Conservation (phyloP, 441 rosid genomes). For the Corymbia citriodora region DNA sequence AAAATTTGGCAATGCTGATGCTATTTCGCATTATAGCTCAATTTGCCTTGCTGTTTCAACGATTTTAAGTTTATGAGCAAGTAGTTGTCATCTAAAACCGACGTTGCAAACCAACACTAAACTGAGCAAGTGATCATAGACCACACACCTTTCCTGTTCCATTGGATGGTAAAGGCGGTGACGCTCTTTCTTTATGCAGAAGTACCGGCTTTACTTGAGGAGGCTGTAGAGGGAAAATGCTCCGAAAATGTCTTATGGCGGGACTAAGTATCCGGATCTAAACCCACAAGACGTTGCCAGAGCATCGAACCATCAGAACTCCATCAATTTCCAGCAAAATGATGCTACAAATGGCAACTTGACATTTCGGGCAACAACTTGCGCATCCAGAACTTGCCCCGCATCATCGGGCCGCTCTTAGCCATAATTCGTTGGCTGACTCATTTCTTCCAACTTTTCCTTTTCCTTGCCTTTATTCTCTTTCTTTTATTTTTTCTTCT, state of each 20-base stretch:
- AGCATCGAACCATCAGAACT: constrained; percentile 30
- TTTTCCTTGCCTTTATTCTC: background rate
- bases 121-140: background rate
- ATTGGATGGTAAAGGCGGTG: background rate
- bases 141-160: background rate
- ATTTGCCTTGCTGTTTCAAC: background rate
- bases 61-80: background rate
- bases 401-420: background rate
- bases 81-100: background rate
- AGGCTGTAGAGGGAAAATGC: constrained; percentile 74
- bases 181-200: constrained; percentile 40
- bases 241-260: constrained; percentile 33
- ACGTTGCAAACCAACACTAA: background rate
- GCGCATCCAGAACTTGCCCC: constrained; percentile 23
- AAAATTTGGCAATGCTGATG: background rate
- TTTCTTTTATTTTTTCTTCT: fast-evolving
- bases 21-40: background rate
- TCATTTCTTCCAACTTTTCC: background rate
- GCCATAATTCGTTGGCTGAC: background rate
- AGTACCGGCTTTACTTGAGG: constrained; percentile 89
- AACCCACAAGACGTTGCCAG: constrained; percentile 34
- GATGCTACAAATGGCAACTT: constrained; percentile 29
- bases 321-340: constrained; percentile 21
- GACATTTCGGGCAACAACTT: constrained; percentile 30
- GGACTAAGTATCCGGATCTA: constrained; percentile 47